Evolutionary conservation across 306 rosid genomes (phyloP), one percentile per base, ranked within the genome.

Genomic region (Lablab purpureus): DNA sequence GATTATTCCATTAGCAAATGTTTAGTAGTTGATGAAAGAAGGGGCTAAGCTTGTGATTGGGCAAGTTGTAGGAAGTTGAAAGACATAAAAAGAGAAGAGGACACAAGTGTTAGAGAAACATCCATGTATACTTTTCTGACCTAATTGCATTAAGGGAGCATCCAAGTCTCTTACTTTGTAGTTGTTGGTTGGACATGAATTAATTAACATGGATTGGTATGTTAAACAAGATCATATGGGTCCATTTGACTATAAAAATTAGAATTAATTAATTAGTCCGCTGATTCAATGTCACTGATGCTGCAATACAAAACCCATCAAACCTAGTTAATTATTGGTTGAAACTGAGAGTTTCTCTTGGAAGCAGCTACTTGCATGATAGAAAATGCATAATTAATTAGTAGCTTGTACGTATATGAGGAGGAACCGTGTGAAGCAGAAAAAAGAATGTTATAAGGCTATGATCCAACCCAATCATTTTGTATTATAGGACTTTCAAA

Each of bases 391-490:
- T 70, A 69, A 37, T 58, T 50, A 28, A 78, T 47, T 10, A 36
- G 60, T 23, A 49, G 63, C 40, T 84, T 74, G 84, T 74, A 67
- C 50, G 78, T 69, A 75, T 75, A 14, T 68, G 78, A 13, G 64
- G 43, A 28, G 64, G 56, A 81, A 47, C 36, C 28, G 46, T 43
- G 70, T 6, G 45, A 47, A 47, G 32, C 45, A 59, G 50, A 69
- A 45, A 73, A 77, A 63, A 43, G 54, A 67, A 81, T 50, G 69
- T 67, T 76, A 60, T 36, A 28, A n/a, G 80, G 54, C 60, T 83
- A 36, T 76, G 68, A 34, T 81, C 66, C 87, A 64, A 71, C 56
- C 79, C 83, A 87, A 88, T 88, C 81, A 78, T 84, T 77, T 83
- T 50, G 63, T 70, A 45, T 28, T 62, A 22, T 50, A 70, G 78